Evolutionary conservation across 1,284 basidiomycete species (phyloP).

Genomic region (Irpex sp.): DNA sequence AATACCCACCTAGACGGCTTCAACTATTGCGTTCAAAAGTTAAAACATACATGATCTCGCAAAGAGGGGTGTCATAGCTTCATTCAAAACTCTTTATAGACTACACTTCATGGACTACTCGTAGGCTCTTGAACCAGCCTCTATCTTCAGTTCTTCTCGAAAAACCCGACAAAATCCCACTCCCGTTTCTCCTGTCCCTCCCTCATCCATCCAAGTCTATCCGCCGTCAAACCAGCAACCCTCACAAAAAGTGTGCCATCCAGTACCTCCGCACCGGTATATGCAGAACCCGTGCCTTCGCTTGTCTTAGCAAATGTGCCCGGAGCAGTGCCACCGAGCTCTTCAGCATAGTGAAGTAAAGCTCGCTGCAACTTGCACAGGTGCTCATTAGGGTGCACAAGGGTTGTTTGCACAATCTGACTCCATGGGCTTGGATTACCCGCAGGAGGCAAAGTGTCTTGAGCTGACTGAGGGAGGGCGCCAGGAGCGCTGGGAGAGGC

Average conservation of each 20-base stretch:
- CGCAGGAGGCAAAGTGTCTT: constrained; percentile 8
- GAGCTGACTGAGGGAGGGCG: constrained; percentile 13
- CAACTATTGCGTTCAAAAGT: no score
- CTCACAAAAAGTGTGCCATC: constrained; percentile 62
- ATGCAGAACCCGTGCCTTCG: constrained; percentile 21
- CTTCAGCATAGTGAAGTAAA: constrained; percentile 46
- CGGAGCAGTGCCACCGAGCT: constrained; percentile 41
- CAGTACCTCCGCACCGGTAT: constrained; percentile 29
- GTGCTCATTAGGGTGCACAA: constrained; percentile 60
- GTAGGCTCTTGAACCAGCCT: not conserved
- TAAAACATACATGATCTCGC: no score
- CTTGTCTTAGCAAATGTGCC: constrained; percentile 27
- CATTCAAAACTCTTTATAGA: not conserved
- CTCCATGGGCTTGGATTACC: constrained; percentile 51
- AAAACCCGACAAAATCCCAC: constrained; percentile 28
- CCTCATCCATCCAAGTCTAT: constrained; percentile 48
- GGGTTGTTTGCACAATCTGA: constrained; percentile 44
- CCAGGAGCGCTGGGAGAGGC: constrained; percentile 29
- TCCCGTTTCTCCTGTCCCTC: constrained; percentile 35
- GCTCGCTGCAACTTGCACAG: constrained; percentile 57
- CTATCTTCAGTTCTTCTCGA: constrained; percentile 1
- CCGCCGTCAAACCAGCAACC: constrained; percentile 45
- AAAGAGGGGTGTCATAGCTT: not conserved
- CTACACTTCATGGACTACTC: not conserved
- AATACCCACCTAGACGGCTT: no score